These are phyloP conservation scores for Populus alba DNA, from an alignment of 345 rosid genomes.

Conservation along the genomic window DNA sequence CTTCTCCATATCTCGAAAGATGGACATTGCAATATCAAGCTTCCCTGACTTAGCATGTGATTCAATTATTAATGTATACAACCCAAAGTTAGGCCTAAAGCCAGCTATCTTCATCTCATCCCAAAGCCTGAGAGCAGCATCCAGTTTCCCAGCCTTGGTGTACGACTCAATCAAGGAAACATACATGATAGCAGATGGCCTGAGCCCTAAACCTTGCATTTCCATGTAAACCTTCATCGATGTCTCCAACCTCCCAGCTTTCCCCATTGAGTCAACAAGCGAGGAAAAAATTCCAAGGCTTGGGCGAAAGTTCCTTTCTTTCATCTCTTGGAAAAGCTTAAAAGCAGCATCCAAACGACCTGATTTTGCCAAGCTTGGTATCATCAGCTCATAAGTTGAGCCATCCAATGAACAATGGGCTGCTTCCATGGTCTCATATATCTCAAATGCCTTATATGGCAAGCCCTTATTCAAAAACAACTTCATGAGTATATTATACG, in stretches of 20 bases:
- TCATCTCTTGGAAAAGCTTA: conserved; percentile 94
- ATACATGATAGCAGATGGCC: conserved; percentile 80
- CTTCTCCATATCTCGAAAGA: conserved; percentile 84
- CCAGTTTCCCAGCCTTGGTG: conserved; percentile 91
- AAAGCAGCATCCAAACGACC: conserved; percentile 93
- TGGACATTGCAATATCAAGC: conserved; percentile 84
- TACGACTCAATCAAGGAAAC: conserved; percentile 85
- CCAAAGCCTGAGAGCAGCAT: conserved; percentile 83
- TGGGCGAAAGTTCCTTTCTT: conserved; percentile 61
- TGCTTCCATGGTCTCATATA: conserved; percentile 89
- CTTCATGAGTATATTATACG: conserved; percentile 73
- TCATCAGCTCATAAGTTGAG: conserved; percentile 81
- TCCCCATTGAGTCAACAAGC: conserved; percentile 96
- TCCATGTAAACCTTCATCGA: conserved; percentile 87
- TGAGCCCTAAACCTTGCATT: conserved; percentile 69
- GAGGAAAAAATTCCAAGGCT: conserved; percentile 64
- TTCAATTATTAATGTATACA: conserved; percentile 78
- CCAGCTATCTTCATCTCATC: conserved; percentile 85
- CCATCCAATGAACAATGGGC: conserved; percentile 63
- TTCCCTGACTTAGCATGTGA: conserved; percentile 97
- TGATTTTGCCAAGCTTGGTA: conserved; percentile 89
- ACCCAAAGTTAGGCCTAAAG: conserved; percentile 83
- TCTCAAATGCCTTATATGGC: conserved; percentile 96
- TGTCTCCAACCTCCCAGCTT: conserved; percentile 91
- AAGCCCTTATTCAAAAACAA: conserved; percentile 82